Evolutionary conservation across 2,329 filamentous ascomycete genomes (phyloP), one percentile per base, ranked within the genome.

Genomic region (Dothidotthia symphoricarpi): DNA sequence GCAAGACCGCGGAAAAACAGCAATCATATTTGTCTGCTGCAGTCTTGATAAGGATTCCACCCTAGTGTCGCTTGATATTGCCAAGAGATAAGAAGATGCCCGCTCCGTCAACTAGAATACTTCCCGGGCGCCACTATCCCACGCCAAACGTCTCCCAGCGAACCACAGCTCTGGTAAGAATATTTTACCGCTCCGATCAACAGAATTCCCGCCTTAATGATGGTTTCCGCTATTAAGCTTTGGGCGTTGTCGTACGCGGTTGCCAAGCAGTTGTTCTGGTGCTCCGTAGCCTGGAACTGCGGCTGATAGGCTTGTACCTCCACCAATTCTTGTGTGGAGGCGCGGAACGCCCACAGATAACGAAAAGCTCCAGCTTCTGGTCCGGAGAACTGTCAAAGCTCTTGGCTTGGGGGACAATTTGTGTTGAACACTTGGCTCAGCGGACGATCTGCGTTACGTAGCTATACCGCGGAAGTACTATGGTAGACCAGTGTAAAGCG

Each of bases 71-170:
- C 35, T 45, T 45, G 46, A 36, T 34, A 40, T 26, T 45, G 55
- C 55, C 56, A 60, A 63, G 59, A 64, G 61, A 64, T 64, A 64
- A 64, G 61, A 53, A 43, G 58, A 52, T 51, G 56, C 55, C 58
- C 45, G 41, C 34, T 51, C 50, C 49, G 41, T 39, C 35, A 28
- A 22, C 44, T 39, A 33, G 39, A 40, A 40, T 29, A 43, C 33
- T 44, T 51, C 41, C 54, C 47, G 56, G 51, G 49, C 59, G 48
- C 55, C 58, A 55, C 53, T 44, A 61, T 56, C 60, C 58, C 59
- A 48, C 59, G 55, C 43, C 43, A 31, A 45, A 44, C 49, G 26
- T 37, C 13, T 34, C 31, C 30, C 31, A 41, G 41, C 52, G 41
- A 51, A 55, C 49, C 19, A 22, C 5, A 22, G 19, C 19, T 22